Evolutionary conservation across 495 filamentous ascomycete species (phyloP).

Genomic region (Penicillium robsamsonii): DNA sequence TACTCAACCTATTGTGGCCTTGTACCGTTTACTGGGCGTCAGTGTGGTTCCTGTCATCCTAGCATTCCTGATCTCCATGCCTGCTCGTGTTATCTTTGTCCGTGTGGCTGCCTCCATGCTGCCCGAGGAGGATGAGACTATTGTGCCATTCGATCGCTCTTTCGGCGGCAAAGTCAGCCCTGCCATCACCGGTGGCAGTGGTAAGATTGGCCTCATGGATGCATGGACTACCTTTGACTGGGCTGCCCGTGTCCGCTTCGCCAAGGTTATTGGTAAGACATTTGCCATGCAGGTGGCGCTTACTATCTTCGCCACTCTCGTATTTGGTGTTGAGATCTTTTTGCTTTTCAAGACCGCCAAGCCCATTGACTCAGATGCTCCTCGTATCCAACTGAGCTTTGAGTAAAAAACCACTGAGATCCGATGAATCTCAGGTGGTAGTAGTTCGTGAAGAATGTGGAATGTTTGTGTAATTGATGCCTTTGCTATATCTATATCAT

Average conservation of each 20-base stretch:
- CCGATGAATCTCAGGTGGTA: background rate
- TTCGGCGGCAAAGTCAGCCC: constrained; percentile 60
- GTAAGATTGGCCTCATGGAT: constrained; percentile 64
- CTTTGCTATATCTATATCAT: background rate
- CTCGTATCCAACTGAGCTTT: background rate
- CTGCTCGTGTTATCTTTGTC: constrained; percentile 59
- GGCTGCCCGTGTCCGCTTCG: constrained; percentile 60
- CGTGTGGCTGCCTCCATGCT: constrained; percentile 73
- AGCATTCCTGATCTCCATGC: constrained; percentile 54
- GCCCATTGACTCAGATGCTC: background rate
- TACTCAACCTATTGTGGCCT: constrained; percentile 6
- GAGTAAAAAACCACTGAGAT: background rate
- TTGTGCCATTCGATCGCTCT: constrained; percentile 73
- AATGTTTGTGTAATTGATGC: background rate
- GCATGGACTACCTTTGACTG: constrained; percentile 70
- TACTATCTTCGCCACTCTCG: constrained; percentile 37
- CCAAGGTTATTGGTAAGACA: constrained; percentile 68
- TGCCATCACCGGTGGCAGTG: constrained; percentile 65
- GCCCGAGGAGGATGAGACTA: constrained; percentile 64
- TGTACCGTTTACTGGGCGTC: constrained; percentile 36
- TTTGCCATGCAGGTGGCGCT: constrained; percentile 50
- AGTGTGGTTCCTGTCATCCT: constrained; percentile 36
- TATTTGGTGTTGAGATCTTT: constrained; percentile 37
- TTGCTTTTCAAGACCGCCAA: constrained; percentile 17
- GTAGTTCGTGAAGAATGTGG: background rate